Evolutionary conservation across 352 stramenopile species (phyloP), one percentile per base, ranked within the genome.

Genomic region (Globisporangium solare): DNA sequence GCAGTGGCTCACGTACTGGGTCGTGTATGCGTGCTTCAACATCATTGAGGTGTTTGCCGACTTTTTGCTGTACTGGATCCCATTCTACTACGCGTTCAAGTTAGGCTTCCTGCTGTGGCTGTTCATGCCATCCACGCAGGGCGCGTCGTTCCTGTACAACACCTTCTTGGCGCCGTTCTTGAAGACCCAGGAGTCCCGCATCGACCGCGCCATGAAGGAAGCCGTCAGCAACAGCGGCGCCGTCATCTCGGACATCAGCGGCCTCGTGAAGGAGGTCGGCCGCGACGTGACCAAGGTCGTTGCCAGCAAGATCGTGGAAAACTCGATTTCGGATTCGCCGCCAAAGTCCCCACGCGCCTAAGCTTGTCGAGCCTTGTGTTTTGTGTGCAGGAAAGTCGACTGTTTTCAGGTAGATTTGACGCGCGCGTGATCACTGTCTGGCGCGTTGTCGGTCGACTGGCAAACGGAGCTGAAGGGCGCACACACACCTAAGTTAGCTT

Each of bases 1-100:
- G 37, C 86, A 94, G 68, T 94, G 88, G 88, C 85, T 98, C 47
- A 98, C 97, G 22, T 99, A 99, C 76, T 99, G 96, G 96, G 89
- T 99, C 67, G 89, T 99, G 22, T 99, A 98, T 75, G 88, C 92
- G 13, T 98, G 96, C 74, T 98, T 99, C 76, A 97, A 88, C 63
- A 87, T 99, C 47, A 79, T 98, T 40, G 96, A 99, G 73, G 85
- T 97, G 31, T 99, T 99, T 68, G 79, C 85, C n/a, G 92, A 98
- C 68, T 92, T 97, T 47, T 69, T 99, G 41, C 71, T 99, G 6
- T 98, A 98, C 71, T 98, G 92, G 93, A 98, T 99, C 71, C 96
- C 96, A 15, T 98, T 98, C 73, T 99, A 98, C 79, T 98, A 98
- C 70, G 87, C 92, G 13, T 98, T 99, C 79, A 99, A 99, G 83